Base-by-base conservation (phyloP, 257 asterid species). In the Fraxinus anomala region DNA sequence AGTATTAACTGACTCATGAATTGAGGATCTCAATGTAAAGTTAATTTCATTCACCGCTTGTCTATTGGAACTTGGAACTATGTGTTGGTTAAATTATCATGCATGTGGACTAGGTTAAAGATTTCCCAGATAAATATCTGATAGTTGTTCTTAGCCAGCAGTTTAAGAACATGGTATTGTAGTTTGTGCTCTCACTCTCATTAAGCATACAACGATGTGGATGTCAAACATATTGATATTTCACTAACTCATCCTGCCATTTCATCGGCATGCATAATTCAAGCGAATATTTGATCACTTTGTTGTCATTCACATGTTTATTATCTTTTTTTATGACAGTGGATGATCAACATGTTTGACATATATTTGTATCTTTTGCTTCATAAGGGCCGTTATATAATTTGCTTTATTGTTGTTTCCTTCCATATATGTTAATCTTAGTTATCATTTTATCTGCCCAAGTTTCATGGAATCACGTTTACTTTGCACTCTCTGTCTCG, bases 21-120 rank as follows among this genome's bases (percentile, higher is more conserved):
- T 79, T 68, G 13, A 49, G 54, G 69, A 28, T 73, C 54, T 54
- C 73, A 59, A 33, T 76, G 42, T 47, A 30, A 76, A 75, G 72
- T 42, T 67, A 61, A 31, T 30, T 17, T 61, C 13, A 16, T 70
- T 56, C 16, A 73, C 67, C 70, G 16, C 23, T 72, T 80, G 36
- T n/a, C n/a, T n/a, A n/a, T n/a, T n/a, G n/a, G n/a, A n/a, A n/a
- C n/a, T n/a, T n/a, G 37, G 63, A 61, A 30, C n/a, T 75, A 68
- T 30, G 8, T 28, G 30, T 70, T 42, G 24, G 23, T 76, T 33
- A 21, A 31, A 17, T 36, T 13, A 70, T 4, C n/a, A 12, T 71
- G 17, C 31, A 23, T 21, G 37, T 33, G 23, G 54, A 24, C 47
- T 33, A 28, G 71, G 21, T 24, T 79, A 33, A 31, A 37, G 23